Conservation (phyloP, 306 rosid species). For the Prinsepia uniflora region DNA sequence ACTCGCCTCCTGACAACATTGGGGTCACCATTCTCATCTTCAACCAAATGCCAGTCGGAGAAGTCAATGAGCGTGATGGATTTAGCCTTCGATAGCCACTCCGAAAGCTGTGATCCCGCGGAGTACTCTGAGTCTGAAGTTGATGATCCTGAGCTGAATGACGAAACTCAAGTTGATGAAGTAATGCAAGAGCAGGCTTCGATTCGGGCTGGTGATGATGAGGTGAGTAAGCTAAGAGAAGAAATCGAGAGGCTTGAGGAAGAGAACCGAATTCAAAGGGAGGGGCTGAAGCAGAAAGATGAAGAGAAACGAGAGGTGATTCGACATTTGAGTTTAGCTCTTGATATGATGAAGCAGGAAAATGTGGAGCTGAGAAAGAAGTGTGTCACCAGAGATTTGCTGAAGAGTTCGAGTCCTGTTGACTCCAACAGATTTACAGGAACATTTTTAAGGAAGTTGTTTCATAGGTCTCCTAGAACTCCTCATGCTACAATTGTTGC, state of each 20-base stretch:
- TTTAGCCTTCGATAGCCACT: slow-evolving; percentile 50
- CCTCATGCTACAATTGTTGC: slow-evolving; percentile 41
- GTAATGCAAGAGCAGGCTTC: slow-evolving; percentile 19
- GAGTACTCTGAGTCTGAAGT: slow-evolving; percentile 70
- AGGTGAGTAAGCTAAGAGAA: slow-evolving; percentile 41
- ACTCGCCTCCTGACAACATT: slow-evolving; percentile 40
- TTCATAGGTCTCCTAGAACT: slow-evolving; percentile 35
- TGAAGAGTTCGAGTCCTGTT: slow-evolving; percentile 40
- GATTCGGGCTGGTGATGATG: slow-evolving; percentile 20
- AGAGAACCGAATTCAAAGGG: slow-evolving; percentile 43
- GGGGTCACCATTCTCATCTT: slow-evolving; percentile 57
- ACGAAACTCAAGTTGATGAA: slow-evolving; percentile 24
- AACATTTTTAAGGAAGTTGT: slow-evolving; percentile 43
- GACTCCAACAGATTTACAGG: slow-evolving; percentile 51
- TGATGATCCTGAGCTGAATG: slow-evolving; percentile 69
- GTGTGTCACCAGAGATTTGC: slow-evolving; percentile 35
- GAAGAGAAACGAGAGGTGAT: slow-evolving; percentile 73
- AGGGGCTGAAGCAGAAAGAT: slow-evolving; percentile 54
- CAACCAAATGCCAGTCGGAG: slow-evolving; percentile 39
- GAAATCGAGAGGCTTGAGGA: slow-evolving; percentile 43
- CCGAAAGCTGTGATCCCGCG: slow-evolving; percentile 45
- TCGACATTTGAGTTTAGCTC: slow-evolving; percentile 65
- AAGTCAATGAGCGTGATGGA: slow-evolving; percentile 34
- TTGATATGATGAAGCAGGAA: slow-evolving; percentile 66
- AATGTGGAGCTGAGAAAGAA: slow-evolving; percentile 50